Conservation (phyloP, 352 stramenopile species). For the Phytophthora macrochlamydospora region DNA sequence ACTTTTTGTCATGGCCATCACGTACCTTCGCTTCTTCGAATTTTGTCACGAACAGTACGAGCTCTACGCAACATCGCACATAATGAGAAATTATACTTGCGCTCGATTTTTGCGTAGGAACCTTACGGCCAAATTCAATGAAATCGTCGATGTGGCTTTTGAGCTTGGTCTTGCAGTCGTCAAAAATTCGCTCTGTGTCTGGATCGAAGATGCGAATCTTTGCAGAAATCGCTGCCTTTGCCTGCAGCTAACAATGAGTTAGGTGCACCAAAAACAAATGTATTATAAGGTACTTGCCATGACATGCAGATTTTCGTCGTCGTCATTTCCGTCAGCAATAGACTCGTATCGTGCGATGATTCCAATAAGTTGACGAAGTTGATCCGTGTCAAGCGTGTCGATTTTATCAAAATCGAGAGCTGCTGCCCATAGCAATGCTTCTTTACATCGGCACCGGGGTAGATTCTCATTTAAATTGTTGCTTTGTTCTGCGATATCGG, state of each 20-base stretch:
- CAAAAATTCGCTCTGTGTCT: constrained; percentile 55
- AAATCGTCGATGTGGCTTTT: constrained; percentile 37
- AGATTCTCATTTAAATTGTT: constrained; percentile 42
- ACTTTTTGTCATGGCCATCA: background rate
- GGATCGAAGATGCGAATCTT: constrained; percentile 67
- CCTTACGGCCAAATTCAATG: constrained; percentile 59
- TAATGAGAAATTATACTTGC: too few species aligned
- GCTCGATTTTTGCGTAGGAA: background rate
- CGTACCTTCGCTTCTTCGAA: constrained; percentile 44
- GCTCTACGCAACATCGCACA: constrained; percentile 35
- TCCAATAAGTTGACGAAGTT: constrained; percentile 44
- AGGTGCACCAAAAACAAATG: too few species aligned
- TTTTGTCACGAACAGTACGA: constrained; percentile 60
- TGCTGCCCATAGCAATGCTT: constrained; percentile 64
- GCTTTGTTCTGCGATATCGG: constrained; percentile 56
- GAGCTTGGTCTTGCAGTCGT: constrained; percentile 55
- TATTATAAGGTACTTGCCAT: constrained; percentile 30
- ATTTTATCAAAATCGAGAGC: constrained; percentile 56
- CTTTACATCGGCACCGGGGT: constrained; percentile 35
- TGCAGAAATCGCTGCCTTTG: constrained; percentile 51
- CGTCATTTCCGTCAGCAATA: constrained; percentile 13
- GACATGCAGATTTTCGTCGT: constrained; percentile 30
- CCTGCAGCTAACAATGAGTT: constrained; percentile 27
- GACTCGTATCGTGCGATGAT: constrained; percentile 48
- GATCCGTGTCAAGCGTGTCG: constrained; percentile 44